Percentiles rank a stretch among this genome's conserved stretches.
phyloP scores from a whole-genome alignment of 805 yeast species.

The Starmerella davenportii region DNA sequence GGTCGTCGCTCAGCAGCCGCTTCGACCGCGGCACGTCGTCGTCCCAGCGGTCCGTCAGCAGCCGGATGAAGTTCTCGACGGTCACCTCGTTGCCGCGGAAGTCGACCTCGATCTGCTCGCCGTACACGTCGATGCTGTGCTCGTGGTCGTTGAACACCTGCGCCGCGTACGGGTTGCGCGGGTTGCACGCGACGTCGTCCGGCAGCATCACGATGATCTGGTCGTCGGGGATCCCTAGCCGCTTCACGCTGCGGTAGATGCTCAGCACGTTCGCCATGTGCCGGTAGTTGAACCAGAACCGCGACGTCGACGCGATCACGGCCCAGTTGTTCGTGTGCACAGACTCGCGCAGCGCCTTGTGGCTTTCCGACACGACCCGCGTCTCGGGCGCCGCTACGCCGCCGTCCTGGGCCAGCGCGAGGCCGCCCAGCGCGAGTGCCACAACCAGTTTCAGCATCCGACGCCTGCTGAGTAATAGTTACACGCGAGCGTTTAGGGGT shows the following conservation, averaged over 20 bases:
- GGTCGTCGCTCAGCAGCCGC: constrained; percentile 77
- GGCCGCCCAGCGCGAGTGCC: no score
- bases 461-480: no score
- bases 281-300: constrained; percentile 96
- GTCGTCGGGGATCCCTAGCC: constrained; percentile 94
- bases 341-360: constrained; percentile 3
- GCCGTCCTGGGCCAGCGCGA: no score
- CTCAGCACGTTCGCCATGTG: constrained; percentile 94
- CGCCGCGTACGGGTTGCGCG: constrained; percentile 90
- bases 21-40: constrained; percentile 86
- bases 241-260: constrained; percentile 85
- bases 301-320: constrained; percentile 81
- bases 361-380: no score
- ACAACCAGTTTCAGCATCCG: no score
- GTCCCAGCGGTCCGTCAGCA: constrained; percentile 90
- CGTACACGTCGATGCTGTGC: constrained; percentile 80
- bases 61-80: constrained; percentile 84
- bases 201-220: constrained; percentile 91
- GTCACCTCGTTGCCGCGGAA: constrained; percentile 96
- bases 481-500: no score
- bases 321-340: constrained; percentile 58
- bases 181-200: constrained; percentile 93
- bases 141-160: constrained; percentile 88
- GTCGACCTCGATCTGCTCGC: constrained; percentile 89
- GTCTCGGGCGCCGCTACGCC: no score